A percentile compares a stretch with the other conserved stretches of the same genome.
phyloP scores from a whole-genome alignment of 176 grass and related monocot genomes.

The Leersia perrieri region DNA sequence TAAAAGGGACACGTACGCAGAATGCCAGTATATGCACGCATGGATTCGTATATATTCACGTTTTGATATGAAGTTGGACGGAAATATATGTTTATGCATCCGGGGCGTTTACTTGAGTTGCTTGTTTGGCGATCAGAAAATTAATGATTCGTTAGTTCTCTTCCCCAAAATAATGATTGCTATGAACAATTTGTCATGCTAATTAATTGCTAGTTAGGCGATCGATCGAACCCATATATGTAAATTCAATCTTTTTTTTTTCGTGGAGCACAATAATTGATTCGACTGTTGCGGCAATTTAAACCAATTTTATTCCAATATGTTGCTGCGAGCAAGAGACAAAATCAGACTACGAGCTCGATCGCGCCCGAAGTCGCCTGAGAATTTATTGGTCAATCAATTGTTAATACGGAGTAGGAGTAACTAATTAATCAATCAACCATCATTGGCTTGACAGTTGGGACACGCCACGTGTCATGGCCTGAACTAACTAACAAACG shows the following conservation, averaged over 20 bases:
- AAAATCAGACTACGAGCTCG: neutral
- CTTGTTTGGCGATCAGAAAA: neutral
- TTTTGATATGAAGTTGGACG: neutral
- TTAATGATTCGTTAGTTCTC: neutral
- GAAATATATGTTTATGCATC: neutral
- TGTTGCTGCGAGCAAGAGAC: neutral
- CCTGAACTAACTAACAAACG: too few species aligned
- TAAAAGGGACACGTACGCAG: neutral
- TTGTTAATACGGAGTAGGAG: too few species aligned
- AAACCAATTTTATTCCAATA: neutral
- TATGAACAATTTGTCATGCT: neutral
- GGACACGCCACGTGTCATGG: neutral
- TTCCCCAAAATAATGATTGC: neutral
- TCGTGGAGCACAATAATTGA: too few species aligned
- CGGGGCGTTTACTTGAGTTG: neutral
- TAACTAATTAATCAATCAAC: neutral
- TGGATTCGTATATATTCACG: neutral
- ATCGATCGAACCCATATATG: too few species aligned
- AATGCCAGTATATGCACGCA: neutral
- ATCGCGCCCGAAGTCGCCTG: neutral
- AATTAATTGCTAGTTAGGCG: neutral
- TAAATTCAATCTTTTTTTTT: too few species aligned
- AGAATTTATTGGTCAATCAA: neutral
- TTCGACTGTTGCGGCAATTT: too few species aligned
- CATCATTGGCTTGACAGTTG: neutral